Conservation (phyloP, 306 rosid genomes). For the Quercus variabilis region DNA sequence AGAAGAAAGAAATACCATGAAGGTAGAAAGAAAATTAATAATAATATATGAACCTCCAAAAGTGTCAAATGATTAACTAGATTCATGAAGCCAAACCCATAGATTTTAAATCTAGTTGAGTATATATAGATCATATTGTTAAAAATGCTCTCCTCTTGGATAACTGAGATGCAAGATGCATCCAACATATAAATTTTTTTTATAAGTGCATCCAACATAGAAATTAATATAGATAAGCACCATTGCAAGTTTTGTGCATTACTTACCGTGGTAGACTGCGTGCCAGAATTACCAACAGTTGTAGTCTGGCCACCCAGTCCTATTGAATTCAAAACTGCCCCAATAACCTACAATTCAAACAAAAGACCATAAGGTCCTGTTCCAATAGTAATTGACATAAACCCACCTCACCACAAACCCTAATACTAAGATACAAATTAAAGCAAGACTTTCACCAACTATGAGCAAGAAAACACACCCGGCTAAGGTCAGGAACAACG, state of each 20-base stretch:
- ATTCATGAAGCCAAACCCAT: background rate
- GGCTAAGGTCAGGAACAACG: slow-evolving; percentile 65
- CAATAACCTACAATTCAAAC: slow-evolving; percentile 64
- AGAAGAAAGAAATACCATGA: background rate
- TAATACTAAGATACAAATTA: slow-evolving; percentile 6
- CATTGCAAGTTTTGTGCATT: slow-evolving; percentile 14
- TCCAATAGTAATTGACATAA: slow-evolving; percentile 7
- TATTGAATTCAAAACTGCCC: slow-evolving; percentile 89
- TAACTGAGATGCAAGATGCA: background rate
- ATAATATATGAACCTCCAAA: background rate
- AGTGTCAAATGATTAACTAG: background rate
- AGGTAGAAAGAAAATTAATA: background rate
- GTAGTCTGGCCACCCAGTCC: slow-evolving; percentile 66
- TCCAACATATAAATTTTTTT: background rate
- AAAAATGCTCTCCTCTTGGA: background rate
- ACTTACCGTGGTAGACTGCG: slow-evolving; percentile 60
- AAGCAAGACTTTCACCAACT: background rate
- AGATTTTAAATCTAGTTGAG: background rate
- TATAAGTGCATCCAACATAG: background rate
- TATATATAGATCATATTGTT: background rate
- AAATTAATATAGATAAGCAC: background rate
- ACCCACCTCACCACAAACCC: background rate
- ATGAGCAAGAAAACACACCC: slow-evolving; percentile 49
- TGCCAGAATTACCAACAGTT: slow-evolving; percentile 36
- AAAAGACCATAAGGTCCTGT: background rate